Evolutionary conservation across 768 basidiomycete species (phyloP), one percentile per base, ranked within the genome.

Genomic region (Jaapia argillacea): DNA sequence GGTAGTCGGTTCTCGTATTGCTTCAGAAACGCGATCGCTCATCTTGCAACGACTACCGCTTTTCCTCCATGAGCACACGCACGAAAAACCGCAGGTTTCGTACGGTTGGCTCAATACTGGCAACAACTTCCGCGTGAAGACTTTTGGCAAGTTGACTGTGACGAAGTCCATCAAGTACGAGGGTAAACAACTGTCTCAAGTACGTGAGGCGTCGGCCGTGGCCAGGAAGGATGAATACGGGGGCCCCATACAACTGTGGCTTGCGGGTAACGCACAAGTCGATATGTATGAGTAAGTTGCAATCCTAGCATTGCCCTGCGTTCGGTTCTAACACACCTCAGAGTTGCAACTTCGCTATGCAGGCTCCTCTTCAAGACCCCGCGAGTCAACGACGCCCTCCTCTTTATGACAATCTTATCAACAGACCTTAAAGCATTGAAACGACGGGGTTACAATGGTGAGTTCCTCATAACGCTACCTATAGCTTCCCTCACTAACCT

Each of bases 331-430:
- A 33, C 28, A 49, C n/a, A 43, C 24, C 21, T 2, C 40, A 93
- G 91, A 60, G 81, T 98, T 12, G 84, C 94, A 0, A 81, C 79
- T 1, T 83, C 86, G 1, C 65, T 98, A 24, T 90, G 88, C 58
- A 79, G 80, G 14, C 58, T 85, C 5, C 61, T 96, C 24, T 87
- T 97, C 49, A 75, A 84, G 44, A 71, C 76, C 5, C 80, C 80
- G 2, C 84, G 85, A 59, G 75, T 81, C 21, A 89, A 92, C 55
- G 94, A 99, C 57, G 77, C 86, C 0, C 68, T 99, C 5, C 58
- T 98, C 5, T 83, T 98, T 51, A 86, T 89, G 77, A 96, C 92
- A 0, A 89, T 99, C 42, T 70, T 99, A 14, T 89, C 90, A 0
- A 97, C 93, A 0, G 89, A 93, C 50, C 63, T 97, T 31, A 74